These are phyloP conservation scores for Ustilago hordei DNA, from an alignment of 1,284 basidiomycete genomes.

Conservation along the genomic window DNA sequence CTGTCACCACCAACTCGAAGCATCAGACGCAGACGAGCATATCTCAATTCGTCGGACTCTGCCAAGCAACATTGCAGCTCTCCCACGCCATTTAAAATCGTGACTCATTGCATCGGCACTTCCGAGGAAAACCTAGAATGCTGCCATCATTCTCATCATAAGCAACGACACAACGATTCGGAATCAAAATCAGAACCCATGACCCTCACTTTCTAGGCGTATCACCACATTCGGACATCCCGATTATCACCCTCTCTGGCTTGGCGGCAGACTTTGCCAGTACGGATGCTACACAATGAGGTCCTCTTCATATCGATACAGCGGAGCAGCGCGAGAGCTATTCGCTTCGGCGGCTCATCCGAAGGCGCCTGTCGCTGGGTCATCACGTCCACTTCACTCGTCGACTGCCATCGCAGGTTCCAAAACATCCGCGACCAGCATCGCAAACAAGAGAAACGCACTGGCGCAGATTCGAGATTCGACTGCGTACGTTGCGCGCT, in stretches of 20 bases:
- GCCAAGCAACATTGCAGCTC: neutral
- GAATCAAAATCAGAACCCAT: constrained; percentile 4
- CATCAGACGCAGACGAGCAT: neutral
- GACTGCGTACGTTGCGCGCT: constrained; percentile 42
- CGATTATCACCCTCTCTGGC: neutral
- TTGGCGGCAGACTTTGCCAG: neutral
- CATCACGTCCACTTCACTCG: constrained; percentile 34
- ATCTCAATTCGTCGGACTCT: no score
- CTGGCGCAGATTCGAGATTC: constrained; percentile 50
- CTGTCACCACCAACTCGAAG: neutral
- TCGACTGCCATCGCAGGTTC: constrained; percentile 36
- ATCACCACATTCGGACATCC: neutral
- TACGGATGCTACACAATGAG: constrained; percentile 1
- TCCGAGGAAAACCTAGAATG: constrained; percentile 13
- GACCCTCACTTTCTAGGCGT: neutral
- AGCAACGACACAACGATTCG: neutral
- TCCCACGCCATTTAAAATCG: neutral
- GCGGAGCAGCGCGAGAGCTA: constrained; percentile 36
- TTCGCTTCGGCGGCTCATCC: constrained; percentile 20
- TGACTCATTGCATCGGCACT: neutral
- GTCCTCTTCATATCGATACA: constrained; percentile 31
- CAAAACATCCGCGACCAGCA: constrained; percentile 6
- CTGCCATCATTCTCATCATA: constrained; percentile 14
- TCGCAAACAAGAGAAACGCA: constrained; percentile 21
- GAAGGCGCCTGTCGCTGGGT: constrained; percentile 20